These are phyloP conservation scores for Trichoderma polysporum DNA, from an alignment of 2,329 filamentous ascomycete species.

Conservation along the genomic window DNA sequence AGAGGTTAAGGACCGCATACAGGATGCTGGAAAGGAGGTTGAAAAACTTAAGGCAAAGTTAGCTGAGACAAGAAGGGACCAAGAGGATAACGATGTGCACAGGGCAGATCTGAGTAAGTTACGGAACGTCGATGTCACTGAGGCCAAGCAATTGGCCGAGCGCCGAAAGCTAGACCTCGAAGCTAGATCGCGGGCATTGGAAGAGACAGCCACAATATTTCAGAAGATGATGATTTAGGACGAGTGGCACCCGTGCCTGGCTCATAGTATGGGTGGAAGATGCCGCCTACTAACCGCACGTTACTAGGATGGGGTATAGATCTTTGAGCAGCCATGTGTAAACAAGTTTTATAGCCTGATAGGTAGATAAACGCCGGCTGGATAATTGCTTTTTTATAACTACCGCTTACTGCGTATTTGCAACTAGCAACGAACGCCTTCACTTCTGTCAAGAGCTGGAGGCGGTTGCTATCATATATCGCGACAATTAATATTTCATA, in stretches of 20 bases:
- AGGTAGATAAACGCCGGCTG: neutral
- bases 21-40: neutral
- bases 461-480: neutral
- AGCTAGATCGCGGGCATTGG: neutral
- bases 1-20: conserved; percentile 69
- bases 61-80: neutral
- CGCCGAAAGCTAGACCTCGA: neutral
- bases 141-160: neutral
- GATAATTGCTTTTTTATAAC: too few species aligned
- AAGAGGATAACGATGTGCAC: neutral
- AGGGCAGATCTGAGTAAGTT: neutral
- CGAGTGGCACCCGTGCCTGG: too few species aligned
- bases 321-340: too few species aligned
- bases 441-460: neutral
- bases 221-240: neutral
- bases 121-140: neutral
- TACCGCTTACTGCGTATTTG: too few species aligned
- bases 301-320: too few species aligned
- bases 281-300: too few species aligned
- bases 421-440: too few species aligned
- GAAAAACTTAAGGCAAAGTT: neutral
- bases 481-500: neutral
- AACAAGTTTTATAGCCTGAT: too few species aligned
- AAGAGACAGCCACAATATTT: neutral
- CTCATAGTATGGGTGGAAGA: too few species aligned